Conservation (phyloP, 1,139 yeast species). For the Zygotorulaspora mrakii region DNA sequence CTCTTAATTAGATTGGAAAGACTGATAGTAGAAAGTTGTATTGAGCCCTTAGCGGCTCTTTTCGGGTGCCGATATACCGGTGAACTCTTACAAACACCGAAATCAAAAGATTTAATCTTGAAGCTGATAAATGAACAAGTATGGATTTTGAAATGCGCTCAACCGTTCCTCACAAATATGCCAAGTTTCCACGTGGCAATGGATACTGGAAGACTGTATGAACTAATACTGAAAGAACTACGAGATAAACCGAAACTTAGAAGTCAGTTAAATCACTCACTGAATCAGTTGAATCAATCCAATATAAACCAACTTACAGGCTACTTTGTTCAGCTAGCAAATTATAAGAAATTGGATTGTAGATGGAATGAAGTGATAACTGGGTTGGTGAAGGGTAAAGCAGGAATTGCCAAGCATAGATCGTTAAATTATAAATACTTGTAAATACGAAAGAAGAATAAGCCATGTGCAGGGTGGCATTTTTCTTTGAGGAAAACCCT, state of each 20-base stretch:
- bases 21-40: slow-evolving; percentile 65
- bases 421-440: slow-evolving; percentile 22
- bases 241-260: slow-evolving; percentile 47
- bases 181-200: slow-evolving; percentile 44
- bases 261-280: slow-evolving; percentile 67
- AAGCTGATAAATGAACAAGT: slow-evolving; percentile 48
- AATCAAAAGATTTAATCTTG: slow-evolving; percentile 39
- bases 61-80: slow-evolving; percentile 63
- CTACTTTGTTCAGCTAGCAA: slow-evolving; percentile 51
- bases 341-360: slow-evolving; percentile 41
- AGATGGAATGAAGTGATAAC: slow-evolving; percentile 48
- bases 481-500: too few species aligned
- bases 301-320: slow-evolving; percentile 72
- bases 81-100: slow-evolving; percentile 46
- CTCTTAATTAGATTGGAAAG: slow-evolving; percentile 61
- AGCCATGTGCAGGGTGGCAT: too few species aligned
- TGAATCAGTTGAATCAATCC: slow-evolving; percentile 48
- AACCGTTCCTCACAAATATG: slow-evolving; percentile 35
- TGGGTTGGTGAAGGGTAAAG: slow-evolving; percentile 47
- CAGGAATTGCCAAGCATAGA: slow-evolving; percentile 23
- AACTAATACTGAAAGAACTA: slow-evolving; percentile 44
- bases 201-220: slow-evolving; percentile 43
- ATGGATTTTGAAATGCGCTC: slow-evolving; percentile 41
- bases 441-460: slow-evolving; percentile 13
- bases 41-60: slow-evolving; percentile 70